These are phyloP conservation scores for Diaporthe sp. DNA, from an alignment of 2,329 filamentous ascomycete genomes.

Conservation along the genomic window DNA sequence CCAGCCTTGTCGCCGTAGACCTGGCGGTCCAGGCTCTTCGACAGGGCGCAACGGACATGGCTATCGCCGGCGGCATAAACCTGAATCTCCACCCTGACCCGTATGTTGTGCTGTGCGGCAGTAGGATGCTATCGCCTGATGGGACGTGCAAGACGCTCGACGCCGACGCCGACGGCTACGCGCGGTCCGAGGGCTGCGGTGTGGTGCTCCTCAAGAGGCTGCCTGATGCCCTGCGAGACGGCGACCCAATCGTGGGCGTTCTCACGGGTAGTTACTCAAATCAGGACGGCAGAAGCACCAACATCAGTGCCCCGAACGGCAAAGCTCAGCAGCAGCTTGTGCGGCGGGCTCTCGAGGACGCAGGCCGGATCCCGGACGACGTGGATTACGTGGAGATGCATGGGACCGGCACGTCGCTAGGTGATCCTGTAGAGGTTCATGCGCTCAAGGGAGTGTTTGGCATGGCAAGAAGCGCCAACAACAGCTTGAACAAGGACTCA, in stretches of 20 bases:
- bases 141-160: conserved; percentile 52
- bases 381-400: not conserved
- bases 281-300: conserved; percentile 38
- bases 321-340: conserved; percentile 39
- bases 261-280: not conserved
- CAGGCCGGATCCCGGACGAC: not conserved
- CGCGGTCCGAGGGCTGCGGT: conserved; percentile 58
- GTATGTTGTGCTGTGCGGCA: conserved; percentile 42
- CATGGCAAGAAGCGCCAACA: too few species aligned
- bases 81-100: conserved; percentile 39
- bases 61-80: conserved; percentile 14
- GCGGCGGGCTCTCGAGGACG: not conserved
- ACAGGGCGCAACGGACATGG: conserved; percentile 41
- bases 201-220: conserved; percentile 58
- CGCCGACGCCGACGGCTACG: conserved; percentile 59
- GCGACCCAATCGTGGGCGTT: conserved; percentile 48
- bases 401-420: conserved; percentile 21
- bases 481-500: too few species aligned
- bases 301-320: conserved; percentile 62
- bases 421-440: conserved; percentile 58
- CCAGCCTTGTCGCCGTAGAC: conserved; percentile 45
- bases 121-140: conserved; percentile 48
- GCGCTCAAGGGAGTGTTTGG: conserved; percentile 49
- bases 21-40: conserved; percentile 45
- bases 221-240: conserved; percentile 56